Base-by-base conservation (phyloP, 2,329 filamentous ascomycete species). In the Chaetomium sp. region DNA sequence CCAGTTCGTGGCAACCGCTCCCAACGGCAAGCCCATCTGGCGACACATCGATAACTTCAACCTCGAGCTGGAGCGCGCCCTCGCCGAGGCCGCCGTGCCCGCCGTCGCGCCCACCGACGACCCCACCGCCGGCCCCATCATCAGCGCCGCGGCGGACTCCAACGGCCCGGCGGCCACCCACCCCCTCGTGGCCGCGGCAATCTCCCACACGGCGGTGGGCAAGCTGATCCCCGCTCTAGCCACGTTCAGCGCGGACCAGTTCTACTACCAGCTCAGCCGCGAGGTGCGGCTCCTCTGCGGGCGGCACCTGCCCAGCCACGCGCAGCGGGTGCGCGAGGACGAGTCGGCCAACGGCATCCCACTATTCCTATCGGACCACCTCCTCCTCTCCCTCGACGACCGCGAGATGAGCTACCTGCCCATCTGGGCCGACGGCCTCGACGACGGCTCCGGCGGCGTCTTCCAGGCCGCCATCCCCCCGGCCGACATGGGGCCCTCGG, bases 321-420 rank as follows among this genome's bases (percentile, higher is more conserved):
- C 38, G 13, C 5, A n/a, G 5, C 19, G 35, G 35, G 13, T 19
- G 13, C 27, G 23, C 31, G 35, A 23, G 29, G 19, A 16, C 7
- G 47, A 25, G 9, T 9, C 23, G 29, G 73, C 75, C 4, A 69
- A 77, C 13, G 74, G 78, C 31, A 74, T 78, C 3, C 70, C 73
- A 1, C 72, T 78, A 29, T 72, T 72, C 16, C 67, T 79, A 3
- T 80, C 78, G 0, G 74, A 76, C 2, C 81, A 85, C 68, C 67
- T 85, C 27, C 73, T 88, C 0, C 78, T 87, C 0, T 81, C 78
- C 5, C 78, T 90, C 1, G 75, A 76, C 0, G 80, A 85, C 3
- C 76, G 83, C 1, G 88, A 91, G 75, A 81, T 85, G 68, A 83
- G 83, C 63, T 90, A 82, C 67, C 78, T 90, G 3, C 87, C 88